phyloP scores from a whole-genome alignment of 257 asterid species.

The Fraxinus excelsior region DNA sequence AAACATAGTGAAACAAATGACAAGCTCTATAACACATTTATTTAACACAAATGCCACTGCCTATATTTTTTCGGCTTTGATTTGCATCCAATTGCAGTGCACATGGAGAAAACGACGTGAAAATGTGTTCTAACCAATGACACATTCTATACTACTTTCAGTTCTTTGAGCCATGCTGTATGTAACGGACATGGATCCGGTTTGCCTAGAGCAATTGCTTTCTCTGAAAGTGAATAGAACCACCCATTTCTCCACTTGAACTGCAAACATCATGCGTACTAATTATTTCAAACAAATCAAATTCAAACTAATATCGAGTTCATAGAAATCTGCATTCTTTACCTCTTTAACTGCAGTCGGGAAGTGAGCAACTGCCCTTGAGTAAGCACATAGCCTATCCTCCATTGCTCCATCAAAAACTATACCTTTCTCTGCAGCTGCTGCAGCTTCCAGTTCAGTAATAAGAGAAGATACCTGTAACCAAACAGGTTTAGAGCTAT shows the following conservation, averaged over 20 bases:
- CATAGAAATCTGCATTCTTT: slow-evolving; percentile 16
- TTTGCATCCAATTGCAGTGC: not conserved
- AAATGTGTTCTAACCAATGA: not conserved
- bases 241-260: slow-evolving; percentile 98
- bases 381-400: slow-evolving; percentile 90
- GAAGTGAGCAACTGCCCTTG: slow-evolving; percentile 89
- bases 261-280: slow-evolving; percentile 36
- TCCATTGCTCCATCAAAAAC: slow-evolving; percentile 76
- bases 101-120: not conserved
- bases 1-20: too few species aligned
- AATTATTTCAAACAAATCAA: not conserved
- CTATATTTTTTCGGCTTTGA: not conserved
- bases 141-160: slow-evolving; percentile 54
- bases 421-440: slow-evolving; percentile 76
- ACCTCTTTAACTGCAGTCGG: slow-evolving; percentile 99
- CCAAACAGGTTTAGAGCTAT: not conserved
- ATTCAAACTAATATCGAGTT: not conserved
- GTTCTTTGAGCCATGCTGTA: slow-evolving; percentile 93
- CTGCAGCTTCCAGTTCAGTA: slow-evolving; percentile 81
- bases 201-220: slow-evolving; percentile 76
- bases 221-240: slow-evolving; percentile 86
- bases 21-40: too few species aligned
- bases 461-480: slow-evolving; percentile 78
- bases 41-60: too few species aligned
- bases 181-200: slow-evolving; percentile 93